These are phyloP conservation scores for Pseudozyma hubeiensis DNA, from an alignment of 1,284 basidiomycete species.

Conservation along the genomic window DNA sequence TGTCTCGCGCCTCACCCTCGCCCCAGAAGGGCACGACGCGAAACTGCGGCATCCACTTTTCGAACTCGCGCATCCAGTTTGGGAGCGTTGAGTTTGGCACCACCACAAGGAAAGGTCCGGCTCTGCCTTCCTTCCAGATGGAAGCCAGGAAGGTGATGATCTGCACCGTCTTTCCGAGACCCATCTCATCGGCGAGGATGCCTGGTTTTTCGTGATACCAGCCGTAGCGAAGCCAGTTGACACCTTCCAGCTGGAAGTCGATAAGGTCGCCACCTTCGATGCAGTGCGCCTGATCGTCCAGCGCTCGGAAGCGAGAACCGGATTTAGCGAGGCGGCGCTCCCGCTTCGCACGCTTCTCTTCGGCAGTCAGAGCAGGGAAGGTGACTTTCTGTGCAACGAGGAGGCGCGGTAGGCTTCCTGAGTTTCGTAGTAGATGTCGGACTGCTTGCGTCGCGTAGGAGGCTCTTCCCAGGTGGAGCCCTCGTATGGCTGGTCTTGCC, in stretches of 20 bases:
- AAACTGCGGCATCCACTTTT: constrained; percentile 83
- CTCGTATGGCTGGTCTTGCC: constrained; percentile 88
- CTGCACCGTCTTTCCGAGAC: constrained; percentile 90
- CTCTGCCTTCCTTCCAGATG: constrained; percentile 71
- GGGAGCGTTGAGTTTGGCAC: constrained; percentile 94
- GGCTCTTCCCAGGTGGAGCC: constrained; percentile 88
- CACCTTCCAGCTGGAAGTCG: constrained; percentile 79
- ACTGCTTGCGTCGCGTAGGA: constrained; percentile 76
- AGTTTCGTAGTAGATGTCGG: constrained; percentile 76
- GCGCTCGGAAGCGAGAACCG: constrained; percentile 60
- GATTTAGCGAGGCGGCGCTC: constrained; percentile 41
- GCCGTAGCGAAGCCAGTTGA: constrained; percentile 81
- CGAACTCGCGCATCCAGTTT: constrained; percentile 85
- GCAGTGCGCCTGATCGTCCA: constrained; percentile 70
- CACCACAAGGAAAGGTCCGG: constrained; percentile 85
- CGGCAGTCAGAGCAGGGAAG: constrained; percentile 72
- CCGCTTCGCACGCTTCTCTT: constrained; percentile 53
- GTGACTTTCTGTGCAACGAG: constrained; percentile 76
- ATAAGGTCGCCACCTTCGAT: constrained; percentile 70
- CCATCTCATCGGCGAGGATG: constrained; percentile 98
- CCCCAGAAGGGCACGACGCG: constrained; percentile 82
- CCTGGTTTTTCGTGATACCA: constrained; percentile 79
- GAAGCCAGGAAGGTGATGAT: constrained; percentile 86
- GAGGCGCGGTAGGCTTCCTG: constrained; percentile 75
- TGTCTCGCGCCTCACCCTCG: constrained; percentile 74